Base-by-base conservation (phyloP, 1,139 yeast genomes). In the Saccharomyces hybrid region DNA sequence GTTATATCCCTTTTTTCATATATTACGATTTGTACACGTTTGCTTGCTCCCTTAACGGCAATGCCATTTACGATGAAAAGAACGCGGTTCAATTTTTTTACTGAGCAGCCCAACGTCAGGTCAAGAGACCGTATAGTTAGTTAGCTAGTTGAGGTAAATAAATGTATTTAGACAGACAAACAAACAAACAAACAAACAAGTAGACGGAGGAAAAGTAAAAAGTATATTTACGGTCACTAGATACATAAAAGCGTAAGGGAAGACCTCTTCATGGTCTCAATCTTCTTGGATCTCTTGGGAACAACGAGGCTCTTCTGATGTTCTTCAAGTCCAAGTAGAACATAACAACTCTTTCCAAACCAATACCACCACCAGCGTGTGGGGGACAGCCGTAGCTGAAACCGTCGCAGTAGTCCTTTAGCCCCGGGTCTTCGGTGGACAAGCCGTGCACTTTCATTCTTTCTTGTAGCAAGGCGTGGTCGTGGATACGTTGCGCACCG, bases 311-410 rank as follows among this genome's bases (percentile, higher is more conserved):
- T 72, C 98, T 87, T 75, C 99, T 88, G 66, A 93, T 93, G 76
- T 93, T 95, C 78, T 90, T 91, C 77, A 93, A 80, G 70, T 89
- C 99, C 72, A 93, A 81, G 83, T 81, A 93, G 82, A 93, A 93
- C 98, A 93, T 93, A 61, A 93, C 90, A 47, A 93, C 99, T 78
- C 99, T 88, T 77, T 93, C 99, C 63, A 93, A 78, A 66, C 99
- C 99, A 71, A 93, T 93, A 75, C 99, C 99, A 76, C 99, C 99
- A 72, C 99, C 99, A 27, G 97, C 99, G 67, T 93, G 99, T 51
- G 99, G 99, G 61, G 97, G 85, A 79, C 97, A 93, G 21, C 98
- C 99, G 71, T 86, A 91, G 50, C 81, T 77, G 78, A 95, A 93
- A 21, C 97, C 95, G 61, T 91, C 91, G 59, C 89, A 86, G 73